Evolutionary conservation across 106 monocot genomes (phyloP).

Genomic region (Dendrobium nobile): DNA sequence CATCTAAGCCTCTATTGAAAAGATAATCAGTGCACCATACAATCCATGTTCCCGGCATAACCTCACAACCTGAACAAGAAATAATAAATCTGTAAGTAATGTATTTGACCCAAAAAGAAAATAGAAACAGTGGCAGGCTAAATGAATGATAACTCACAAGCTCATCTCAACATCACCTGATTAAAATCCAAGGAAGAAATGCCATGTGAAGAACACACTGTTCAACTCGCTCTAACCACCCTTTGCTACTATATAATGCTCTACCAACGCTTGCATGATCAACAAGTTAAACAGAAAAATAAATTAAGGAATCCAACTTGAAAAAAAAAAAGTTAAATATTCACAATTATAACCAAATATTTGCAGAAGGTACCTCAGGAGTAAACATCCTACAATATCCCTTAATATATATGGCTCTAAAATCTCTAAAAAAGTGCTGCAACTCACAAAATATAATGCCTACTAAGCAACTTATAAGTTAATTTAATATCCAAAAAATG

Average conservation of each 20-base stretch:
- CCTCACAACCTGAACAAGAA: slow-evolving; percentile 64
- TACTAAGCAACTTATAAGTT: not conserved
- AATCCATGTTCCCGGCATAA: slow-evolving; percentile 94
- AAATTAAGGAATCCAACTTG: not conserved
- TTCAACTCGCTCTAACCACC: slow-evolving; percentile 93
- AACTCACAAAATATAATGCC: not conserved
- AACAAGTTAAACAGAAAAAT: slow-evolving; percentile 12
- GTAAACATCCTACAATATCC: slow-evolving; percentile 90
- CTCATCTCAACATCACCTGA: slow-evolving; percentile 45
- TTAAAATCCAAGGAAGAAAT: slow-evolving; percentile 98
- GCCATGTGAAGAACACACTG: slow-evolving; percentile 98
- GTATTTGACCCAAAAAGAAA: not conserved
- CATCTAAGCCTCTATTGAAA: slow-evolving; percentile 85
- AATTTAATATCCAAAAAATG: not conserved
- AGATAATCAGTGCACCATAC: slow-evolving; percentile 97
- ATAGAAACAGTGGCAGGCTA: not conserved
- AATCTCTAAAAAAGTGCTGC: slow-evolving; percentile 86
- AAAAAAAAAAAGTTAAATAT: not conserved
- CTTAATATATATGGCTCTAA: slow-evolving; percentile 96
- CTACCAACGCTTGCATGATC: slow-evolving; percentile 99
- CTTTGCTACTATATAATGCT: slow-evolving; percentile 83
- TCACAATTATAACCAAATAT: not conserved
- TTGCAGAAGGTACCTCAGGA: slow-evolving; percentile 61
- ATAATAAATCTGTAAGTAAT: slow-evolving; percentile 8
- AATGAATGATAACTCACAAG: slow-evolving; percentile 3